These are phyloP conservation scores for Fraxinus latifolia DNA, from an alignment of 305 asterid species.

Conservation along the genomic window DNA sequence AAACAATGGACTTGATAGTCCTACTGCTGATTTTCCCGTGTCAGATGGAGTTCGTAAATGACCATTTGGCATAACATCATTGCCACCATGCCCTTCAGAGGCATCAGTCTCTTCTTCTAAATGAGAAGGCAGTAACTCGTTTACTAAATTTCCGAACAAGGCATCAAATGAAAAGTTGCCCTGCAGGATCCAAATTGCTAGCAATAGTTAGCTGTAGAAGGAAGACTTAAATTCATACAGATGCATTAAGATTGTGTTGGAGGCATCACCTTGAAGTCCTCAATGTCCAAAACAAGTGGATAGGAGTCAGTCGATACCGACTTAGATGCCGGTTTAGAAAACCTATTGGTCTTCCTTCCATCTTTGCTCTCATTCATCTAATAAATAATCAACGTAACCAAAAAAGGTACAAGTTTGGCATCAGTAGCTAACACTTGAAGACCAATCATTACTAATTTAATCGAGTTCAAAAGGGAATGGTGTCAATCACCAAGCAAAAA, in stretches of 20 bases:
- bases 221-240: conserved; percentile 4
- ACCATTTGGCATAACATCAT: conserved; percentile 65
- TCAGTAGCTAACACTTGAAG: conserved; percentile 1
- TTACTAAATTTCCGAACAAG: conserved; percentile 85
- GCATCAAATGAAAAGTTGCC: conserved; percentile 97
- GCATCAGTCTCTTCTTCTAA: conserved; percentile 70
- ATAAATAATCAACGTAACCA: conserved; percentile 22
- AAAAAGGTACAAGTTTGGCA: conserved; percentile 8
- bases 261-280: conserved; percentile 80
- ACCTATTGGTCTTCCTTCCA: conserved; percentile 48
- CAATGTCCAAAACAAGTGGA: conserved; percentile 84
- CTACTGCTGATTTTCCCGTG: conserved; percentile 53
- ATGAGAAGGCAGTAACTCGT: conserved; percentile 82
- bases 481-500: neutral
- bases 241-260: neutral
- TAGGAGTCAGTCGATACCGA: conserved; percentile 36
- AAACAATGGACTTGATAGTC: conserved; percentile 58
- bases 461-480: conserved; percentile 2
- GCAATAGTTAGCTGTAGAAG: conserved; percentile 26
- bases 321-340: conserved; percentile 41
- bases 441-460: conserved; percentile 17
- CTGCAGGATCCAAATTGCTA: conserved; percentile 37
- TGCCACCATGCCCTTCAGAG: conserved; percentile 59
- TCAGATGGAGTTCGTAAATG: conserved; percentile 66
- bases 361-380: conserved; percentile 83